These are phyloP conservation scores for Fusarium chaquense DNA, from an alignment of 2,329 filamentous ascomycete genomes.

Conservation along the genomic window DNA sequence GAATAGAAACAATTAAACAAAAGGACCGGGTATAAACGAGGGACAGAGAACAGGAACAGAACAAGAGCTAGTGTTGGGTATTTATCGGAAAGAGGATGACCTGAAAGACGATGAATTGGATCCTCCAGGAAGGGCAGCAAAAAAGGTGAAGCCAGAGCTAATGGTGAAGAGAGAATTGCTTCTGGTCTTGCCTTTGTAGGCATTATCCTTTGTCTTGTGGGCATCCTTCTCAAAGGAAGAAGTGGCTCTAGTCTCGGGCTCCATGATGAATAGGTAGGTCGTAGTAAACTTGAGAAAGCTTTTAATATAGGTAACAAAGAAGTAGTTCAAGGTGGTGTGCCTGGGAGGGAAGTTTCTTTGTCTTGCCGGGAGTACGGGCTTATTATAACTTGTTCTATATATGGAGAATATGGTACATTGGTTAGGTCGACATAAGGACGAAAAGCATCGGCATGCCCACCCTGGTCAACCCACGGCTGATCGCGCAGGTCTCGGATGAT, in stretches of 20 bases:
- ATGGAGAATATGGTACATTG: constrained; percentile 13
- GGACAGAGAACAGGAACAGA: constrained; percentile 18
- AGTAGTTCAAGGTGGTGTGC: constrained; percentile 25
- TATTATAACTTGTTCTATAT: constrained; percentile 43
- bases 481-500: constrained; percentile 33
- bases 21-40: constrained; percentile 31
- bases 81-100: constrained; percentile 47
- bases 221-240: constrained; percentile 47
- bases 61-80: constrained; percentile 5
- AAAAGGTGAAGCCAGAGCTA: constrained; percentile 48
- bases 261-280: constrained; percentile 34
- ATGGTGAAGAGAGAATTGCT: constrained; percentile 47
- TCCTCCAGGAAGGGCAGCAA: constrained; percentile 45
- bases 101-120: constrained; percentile 41
- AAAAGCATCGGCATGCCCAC: constrained; percentile 33
- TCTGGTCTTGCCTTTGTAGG: constrained; percentile 40
- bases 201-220: constrained; percentile 44
- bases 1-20: constrained; percentile 10
- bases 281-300: constrained; percentile 4
- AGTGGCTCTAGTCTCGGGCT: constrained; percentile 40
- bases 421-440: constrained; percentile 18
- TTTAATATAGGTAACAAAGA: constrained; percentile 32
- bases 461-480: constrained; percentile 31
- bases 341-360: constrained; percentile 29
- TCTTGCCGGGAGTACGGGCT: constrained; percentile 24